These are phyloP conservation scores for Osmanthus fragrans DNA, from an alignment of 257 asterid genomes.

Conservation along the genomic window DNA sequence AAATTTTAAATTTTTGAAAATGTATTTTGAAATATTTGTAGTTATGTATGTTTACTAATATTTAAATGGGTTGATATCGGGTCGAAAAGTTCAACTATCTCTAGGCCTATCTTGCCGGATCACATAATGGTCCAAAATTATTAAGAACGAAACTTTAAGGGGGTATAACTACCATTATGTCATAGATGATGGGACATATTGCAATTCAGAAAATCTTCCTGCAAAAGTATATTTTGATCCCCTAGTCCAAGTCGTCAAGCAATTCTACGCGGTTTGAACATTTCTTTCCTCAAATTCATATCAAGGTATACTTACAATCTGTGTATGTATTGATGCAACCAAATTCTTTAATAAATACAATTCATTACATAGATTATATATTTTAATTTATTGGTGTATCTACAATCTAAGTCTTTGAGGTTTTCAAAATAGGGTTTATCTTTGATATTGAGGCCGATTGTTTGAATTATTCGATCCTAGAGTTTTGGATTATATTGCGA, in stretches of 20 bases:
- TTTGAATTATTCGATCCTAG: neutral
- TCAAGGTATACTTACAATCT: conserved; percentile 23
- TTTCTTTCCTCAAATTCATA: neutral
- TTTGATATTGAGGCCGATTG: neutral
- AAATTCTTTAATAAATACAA: neutral
- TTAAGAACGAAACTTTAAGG: neutral
- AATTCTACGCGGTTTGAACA: conserved; percentile 7
- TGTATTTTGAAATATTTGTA: too few species aligned
- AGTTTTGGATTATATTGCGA: conserved; percentile 9
- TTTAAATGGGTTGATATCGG: neutral
- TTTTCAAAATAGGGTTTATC: conserved; percentile 4
- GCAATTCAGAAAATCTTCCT: neutral
- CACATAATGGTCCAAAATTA: neutral
- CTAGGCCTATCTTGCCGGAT: neutral
- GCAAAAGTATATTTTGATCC: conserved; percentile 3
- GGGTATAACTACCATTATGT: neutral
- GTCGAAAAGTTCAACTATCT: neutral
- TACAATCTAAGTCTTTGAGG: neutral
- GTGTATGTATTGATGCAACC: neutral
- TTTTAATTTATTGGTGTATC: neutral
- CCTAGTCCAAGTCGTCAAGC: conserved; percentile 13
- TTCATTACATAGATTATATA: neutral
- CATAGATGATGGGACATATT: neutral
- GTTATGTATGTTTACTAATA: too few species aligned
- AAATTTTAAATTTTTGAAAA: too few species aligned